Conservation (phyloP, 257 asterid genomes). For the Thymus quinquecostatus region DNA sequence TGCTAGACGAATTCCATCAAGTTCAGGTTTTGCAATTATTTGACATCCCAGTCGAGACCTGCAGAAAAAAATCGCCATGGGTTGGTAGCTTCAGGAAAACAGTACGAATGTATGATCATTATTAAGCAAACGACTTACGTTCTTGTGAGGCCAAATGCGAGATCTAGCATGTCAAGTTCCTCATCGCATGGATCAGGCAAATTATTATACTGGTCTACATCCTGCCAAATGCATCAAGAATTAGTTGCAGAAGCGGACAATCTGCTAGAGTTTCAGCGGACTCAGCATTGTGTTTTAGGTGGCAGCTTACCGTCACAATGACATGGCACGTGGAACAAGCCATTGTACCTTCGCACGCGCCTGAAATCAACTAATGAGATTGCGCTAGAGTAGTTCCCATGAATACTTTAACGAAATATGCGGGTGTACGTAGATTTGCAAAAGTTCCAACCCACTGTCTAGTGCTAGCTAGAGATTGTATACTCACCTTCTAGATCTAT, state of each 20-base stretch:
- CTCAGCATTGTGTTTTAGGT: background rate
- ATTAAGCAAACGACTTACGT: slow-evolving; percentile 49
- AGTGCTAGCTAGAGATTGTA: slow-evolving; percentile 11
- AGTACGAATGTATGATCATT: background rate
- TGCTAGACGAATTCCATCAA: slow-evolving; percentile 86
- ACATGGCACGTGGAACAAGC: slow-evolving; percentile 98
- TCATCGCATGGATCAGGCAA: slow-evolving; percentile 89
- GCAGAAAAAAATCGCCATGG: slow-evolving; percentile 27
- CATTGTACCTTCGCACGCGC: slow-evolving; percentile 96
- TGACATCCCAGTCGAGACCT: slow-evolving; percentile 98
- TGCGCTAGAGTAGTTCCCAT: background rate
- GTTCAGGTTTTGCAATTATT: slow-evolving; percentile 77
- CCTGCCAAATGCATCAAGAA: slow-evolving; percentile 50
- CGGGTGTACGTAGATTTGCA: background rate
- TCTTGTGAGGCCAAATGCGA: slow-evolving; percentile 88
- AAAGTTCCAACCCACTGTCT: slow-evolving; percentile 1
- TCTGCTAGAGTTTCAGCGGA: background rate
- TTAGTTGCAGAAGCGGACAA: background rate
- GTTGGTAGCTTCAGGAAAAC: background rate
- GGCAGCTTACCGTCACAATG: slow-evolving; percentile 70
- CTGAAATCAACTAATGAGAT: slow-evolving; percentile 44
- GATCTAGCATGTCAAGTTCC: slow-evolving; percentile 97
- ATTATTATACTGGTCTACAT: slow-evolving; percentile 69
- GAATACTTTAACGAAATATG: background rate
- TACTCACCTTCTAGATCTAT: slow-evolving; percentile 89